Evolutionary conservation across 1,284 basidiomycete species (phyloP).

Genomic region (Moesziomyces aphidis): DNA sequence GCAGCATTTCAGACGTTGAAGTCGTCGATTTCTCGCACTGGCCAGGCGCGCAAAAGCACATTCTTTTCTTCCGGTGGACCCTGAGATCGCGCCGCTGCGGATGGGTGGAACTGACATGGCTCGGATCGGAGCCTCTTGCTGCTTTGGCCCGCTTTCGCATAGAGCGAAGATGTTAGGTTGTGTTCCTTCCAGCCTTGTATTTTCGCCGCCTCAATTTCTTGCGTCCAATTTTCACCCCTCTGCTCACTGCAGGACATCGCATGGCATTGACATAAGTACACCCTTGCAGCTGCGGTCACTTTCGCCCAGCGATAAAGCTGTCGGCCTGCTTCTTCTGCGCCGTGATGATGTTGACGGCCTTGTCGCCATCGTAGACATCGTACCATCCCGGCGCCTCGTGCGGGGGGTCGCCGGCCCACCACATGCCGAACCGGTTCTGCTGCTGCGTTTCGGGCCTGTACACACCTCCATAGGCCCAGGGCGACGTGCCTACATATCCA

Average conservation of each 20-base stretch:
- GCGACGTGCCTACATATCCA: conserved; percentile 23
- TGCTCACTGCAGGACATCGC: too few relatives aligned
- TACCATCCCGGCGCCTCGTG: conserved; percentile 55
- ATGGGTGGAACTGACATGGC: neutral
- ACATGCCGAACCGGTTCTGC: conserved; percentile 34
- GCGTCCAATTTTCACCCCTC: too few relatives aligned
- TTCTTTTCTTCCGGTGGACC: conserved; percentile 9
- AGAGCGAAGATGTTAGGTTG: too few relatives aligned
- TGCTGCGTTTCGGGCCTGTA: conserved; percentile 44
- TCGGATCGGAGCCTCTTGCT: neutral
- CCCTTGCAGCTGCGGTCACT: neutral
- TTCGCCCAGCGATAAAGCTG: conserved; percentile 6
- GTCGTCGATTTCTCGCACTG: neutral
- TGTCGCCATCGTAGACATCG: conserved; percentile 46
- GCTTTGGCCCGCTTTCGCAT: neutral
- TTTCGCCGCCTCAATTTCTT: too few relatives aligned
- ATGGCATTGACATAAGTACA: neutral
- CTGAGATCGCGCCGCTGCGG: neutral
- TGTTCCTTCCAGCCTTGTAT: too few relatives aligned
- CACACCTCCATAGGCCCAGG: conserved; percentile 53
- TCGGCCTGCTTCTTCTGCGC: conserved; percentile 19
- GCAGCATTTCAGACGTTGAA: too few relatives aligned
- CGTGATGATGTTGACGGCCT: conserved; percentile 29
- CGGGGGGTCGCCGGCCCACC: conserved; percentile 39
- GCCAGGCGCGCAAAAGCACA: neutral